phyloP scores from a whole-genome alignment of 192 early-diverging fungal genomes.

The Podila verticillata region DNA sequence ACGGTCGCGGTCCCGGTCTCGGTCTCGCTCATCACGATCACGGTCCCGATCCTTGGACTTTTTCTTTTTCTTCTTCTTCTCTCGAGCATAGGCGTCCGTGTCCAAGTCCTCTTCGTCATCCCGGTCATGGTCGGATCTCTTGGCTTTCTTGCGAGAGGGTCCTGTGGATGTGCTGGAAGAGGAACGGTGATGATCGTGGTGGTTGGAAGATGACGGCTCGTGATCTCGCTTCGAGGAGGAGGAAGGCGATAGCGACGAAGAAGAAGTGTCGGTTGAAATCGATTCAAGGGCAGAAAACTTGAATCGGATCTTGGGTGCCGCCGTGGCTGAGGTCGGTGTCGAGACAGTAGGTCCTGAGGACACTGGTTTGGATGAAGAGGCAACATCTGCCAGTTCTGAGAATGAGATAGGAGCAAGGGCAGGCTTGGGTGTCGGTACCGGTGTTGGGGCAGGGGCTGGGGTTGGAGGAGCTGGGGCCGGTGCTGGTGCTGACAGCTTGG shows the following conservation, averaged over 20 bases:
- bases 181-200: conserved; percentile 18
- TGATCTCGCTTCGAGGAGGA: conserved; percentile 28
- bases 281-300: conserved; percentile 40
- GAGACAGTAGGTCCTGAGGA: conserved; percentile 4
- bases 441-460: not conserved
- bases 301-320: conserved; percentile 49
- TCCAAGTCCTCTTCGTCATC: conserved; percentile 35
- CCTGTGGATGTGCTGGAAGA: conserved; percentile 31
- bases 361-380: conserved; percentile 1
- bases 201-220: conserved; percentile 15
- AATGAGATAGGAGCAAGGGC: conserved; percentile 33
- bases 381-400: conserved; percentile 25
- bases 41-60: conserved; percentile 21
- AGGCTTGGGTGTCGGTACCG: conserved; percentile 3
- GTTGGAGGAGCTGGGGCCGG: not conserved
- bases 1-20: conserved; percentile 29
- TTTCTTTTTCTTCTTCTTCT: conserved; percentile 50
- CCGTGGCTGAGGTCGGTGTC: conserved; percentile 17
- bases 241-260: not conserved
- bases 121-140: conserved; percentile 32
- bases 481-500: conserved; percentile 4
- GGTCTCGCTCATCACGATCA: conserved; percentile 4
- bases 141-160: conserved; percentile 43
- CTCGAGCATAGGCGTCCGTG: conserved; percentile 15
- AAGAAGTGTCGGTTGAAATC: conserved; percentile 9